Evolutionary conservation across 208 protist genomes (phyloP), one percentile per base, ranked within the genome.

Genomic region (Borovskyia barvae): DNA sequence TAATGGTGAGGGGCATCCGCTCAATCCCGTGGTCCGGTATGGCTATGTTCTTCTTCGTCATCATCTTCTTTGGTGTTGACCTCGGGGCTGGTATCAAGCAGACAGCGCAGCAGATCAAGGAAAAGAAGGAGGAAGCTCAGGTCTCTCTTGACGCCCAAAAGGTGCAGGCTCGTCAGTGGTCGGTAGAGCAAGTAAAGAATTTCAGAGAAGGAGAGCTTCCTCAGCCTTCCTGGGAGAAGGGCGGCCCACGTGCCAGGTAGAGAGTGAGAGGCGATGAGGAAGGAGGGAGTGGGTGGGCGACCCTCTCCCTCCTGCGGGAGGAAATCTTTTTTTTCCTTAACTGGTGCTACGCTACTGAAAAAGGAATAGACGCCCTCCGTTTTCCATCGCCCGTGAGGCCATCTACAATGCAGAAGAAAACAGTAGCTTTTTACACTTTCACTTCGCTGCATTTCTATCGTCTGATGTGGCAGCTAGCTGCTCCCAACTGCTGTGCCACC

Each of bases 1-100:
- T 76, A 7, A 20, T 88, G 37, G 57, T 62, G 11, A 70, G 74
- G 9, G 55, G 61, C 9, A 67, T 93, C 20, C 80, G 78, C 41
- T 75, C 74, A 41, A 72, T 93, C 12, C 86, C 86, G 15, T 93
- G 86, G 83, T 81, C 80, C 2, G 82, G 82, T 20, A 77, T 93
- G 40, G 53, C 81, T 12, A 85, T 90, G 82, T 83, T 93, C 52
- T 58, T 87, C 65, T 90, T 93, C 59, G 66, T 90, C 45, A 88
- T 90, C 80, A 46, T 93, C 33, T 93, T 93, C 59, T 93, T 93
- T 48, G 86, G 86, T 9, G 72, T 93, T 5, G 86, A 93, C 66
- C 69, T 93, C 15, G 81, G 78, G 7, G 82, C 82, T 3, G 82
- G 86, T 33, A 83, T 90, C 39, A 90, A 87, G 51, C 75, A 90